Conservation (phyloP, 78 protist genomes). For the Cavenderia fasciculata region DNA sequence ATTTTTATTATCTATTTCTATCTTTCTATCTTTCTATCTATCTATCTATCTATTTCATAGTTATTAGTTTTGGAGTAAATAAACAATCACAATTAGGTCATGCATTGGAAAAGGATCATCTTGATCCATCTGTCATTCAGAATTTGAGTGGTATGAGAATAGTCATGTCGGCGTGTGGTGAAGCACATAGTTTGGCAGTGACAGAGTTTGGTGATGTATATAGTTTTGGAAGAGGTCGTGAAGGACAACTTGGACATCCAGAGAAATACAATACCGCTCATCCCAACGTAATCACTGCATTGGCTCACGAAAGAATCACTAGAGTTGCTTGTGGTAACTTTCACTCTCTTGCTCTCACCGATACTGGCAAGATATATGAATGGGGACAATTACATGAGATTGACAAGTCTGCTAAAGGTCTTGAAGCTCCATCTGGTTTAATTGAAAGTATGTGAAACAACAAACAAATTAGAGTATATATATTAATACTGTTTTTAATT, state of each 20-base stretch:
- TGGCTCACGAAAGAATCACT: conserved; percentile 34
- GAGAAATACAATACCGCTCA: background rate
- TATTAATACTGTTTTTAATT: too few relatives aligned
- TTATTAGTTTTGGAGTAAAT: conserved; percentile 36
- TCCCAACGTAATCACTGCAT: conserved; percentile 3
- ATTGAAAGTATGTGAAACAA: conserved; percentile 3
- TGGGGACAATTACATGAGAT: conserved; percentile 74
- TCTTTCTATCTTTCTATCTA: too few relatives aligned
- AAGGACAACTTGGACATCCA: conserved; percentile 72
- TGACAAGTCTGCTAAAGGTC: background rate
- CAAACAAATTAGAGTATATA: too few relatives aligned
- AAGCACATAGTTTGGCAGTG: conserved; percentile 44
- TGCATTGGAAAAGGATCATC: conserved; percentile 39
- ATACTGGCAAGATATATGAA: conserved; percentile 63
- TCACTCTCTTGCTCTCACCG: conserved; percentile 65
- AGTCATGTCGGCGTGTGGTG: conserved; percentile 42
- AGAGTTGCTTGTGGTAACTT: conserved; percentile 36
- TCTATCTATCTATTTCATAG: too few relatives aligned
- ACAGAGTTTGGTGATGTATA: conserved; percentile 79
- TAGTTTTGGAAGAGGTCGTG: conserved; percentile 69
- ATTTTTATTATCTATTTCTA: too few relatives aligned
- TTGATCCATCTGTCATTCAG: conserved; percentile 70
- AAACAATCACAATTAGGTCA: conserved; percentile 63
- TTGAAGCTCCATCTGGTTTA: conserved; percentile 7
- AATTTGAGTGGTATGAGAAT: conserved; percentile 65